Base-by-base conservation (phyloP, 2,329 filamentous ascomycete species). In the Alternaria angustiovoidea region DNA sequence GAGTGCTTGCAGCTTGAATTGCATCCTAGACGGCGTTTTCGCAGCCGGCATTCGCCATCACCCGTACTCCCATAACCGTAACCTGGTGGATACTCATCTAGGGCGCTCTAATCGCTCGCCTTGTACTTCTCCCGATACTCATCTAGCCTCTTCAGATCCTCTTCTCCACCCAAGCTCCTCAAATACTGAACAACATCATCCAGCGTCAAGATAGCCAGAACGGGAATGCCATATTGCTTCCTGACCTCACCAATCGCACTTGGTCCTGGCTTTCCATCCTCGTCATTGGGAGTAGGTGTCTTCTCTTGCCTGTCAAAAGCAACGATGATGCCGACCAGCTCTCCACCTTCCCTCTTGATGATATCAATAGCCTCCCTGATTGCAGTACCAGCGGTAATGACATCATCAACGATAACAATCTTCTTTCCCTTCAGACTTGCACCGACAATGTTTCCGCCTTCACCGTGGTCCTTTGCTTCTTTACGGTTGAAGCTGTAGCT, bases 401-500 rank as follows among this genome's bases (percentile, higher is more conserved):
- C 94, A 81, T 98, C 95, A 83, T 99, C 95, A 41, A 99, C 90
- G 69, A 99, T 91, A 34, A 99, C 85, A 16, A 97, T 88, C 62
- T 86, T 88, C 86, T 95, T 94, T 54, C 92, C 94, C 81, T 91
- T 91, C 73, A 98, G 83, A 7, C 90, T 86, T 30, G 93, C 91
- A 11, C 95, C 95, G 14, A 98, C 94, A 72, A 98, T 96, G 77
- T 88, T 91, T 44, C 95, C 94, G 34, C 94, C 94, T 81, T 99
- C 95, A 44, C 95, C 94, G 78, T 98, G 94, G 74, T 93, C 91
- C 84, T 98, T 98, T 73, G 90, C 91, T 82, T 98, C 95, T 82
- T 98, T 98, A 74, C 95, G 88, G 81, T 98, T 96, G 82, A 96
- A 98, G 34, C 89, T 90, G 82, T 97, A 98, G 74, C 89, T 92